Percentiles rank a stretch among this genome's conserved stretches.
Conservation (phyloP, 2,329 filamentous ascomycete species). For the Clonostachys solani region DNA sequence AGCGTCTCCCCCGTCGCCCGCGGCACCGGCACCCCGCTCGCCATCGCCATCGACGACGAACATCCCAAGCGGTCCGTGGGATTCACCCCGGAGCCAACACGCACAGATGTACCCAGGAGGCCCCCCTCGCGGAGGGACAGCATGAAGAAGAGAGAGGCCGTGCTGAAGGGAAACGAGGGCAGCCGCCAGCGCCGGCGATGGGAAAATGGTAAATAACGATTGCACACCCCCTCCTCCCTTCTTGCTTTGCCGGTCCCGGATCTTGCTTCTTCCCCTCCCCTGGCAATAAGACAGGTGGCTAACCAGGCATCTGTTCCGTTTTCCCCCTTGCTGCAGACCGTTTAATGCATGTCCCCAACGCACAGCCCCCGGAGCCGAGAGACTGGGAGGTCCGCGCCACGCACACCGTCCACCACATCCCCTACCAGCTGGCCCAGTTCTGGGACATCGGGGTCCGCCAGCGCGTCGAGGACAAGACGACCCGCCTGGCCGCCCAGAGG, state of each 20-base stretch:
- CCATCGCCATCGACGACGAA: slow-evolving; percentile 70
- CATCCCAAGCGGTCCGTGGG: neutral
- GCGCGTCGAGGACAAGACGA: slow-evolving; percentile 41
- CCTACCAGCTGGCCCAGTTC: slow-evolving; percentile 82
- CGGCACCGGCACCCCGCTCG: slow-evolving; percentile 59
- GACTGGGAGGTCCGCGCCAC: slow-evolving; percentile 86
- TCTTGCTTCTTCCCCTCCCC: neutral
- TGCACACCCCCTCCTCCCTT: slow-evolving; percentile 8
- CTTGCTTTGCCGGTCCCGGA: neutral
- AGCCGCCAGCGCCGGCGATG: slow-evolving; percentile 81
- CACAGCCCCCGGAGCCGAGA: slow-evolving; percentile 71
- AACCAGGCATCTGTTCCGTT: neutral
- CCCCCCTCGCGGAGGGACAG: slow-evolving; percentile 50
- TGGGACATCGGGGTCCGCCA: slow-evolving; percentile 64
- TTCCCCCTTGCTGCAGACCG: slow-evolving; percentile 57
- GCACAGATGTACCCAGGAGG: slow-evolving; percentile 30
- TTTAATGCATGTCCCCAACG: slow-evolving; percentile 81
- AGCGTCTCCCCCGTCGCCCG: slow-evolving; percentile 50
- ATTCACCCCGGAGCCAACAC: slow-evolving; percentile 4
- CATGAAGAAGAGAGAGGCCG: slow-evolving; percentile 60
- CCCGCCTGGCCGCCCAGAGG: slow-evolving; percentile 31
- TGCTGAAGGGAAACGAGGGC: slow-evolving; percentile 88
- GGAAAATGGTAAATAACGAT: slow-evolving; percentile 73
- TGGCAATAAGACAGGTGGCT: neutral
- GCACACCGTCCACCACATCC: slow-evolving; percentile 71